phyloP scores from a whole-genome alignment of 352 stramenopile species.

The Vaucheria bursata region DNA sequence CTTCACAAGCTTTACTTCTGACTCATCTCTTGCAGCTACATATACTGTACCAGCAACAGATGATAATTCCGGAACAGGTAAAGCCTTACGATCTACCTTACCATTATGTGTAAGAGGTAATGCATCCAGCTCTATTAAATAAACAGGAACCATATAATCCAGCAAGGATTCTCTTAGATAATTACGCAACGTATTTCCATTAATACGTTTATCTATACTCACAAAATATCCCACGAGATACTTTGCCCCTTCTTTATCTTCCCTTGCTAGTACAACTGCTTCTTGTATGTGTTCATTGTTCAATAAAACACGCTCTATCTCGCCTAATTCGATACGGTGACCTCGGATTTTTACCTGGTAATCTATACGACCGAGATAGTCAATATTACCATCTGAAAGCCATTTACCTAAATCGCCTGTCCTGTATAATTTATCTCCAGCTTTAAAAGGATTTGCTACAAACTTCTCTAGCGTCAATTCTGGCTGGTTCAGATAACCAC shows the following conservation, averaged over 20 bases:
- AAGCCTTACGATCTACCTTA: background rate
- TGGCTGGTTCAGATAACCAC: background rate
- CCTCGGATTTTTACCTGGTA: background rate
- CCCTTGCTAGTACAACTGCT: background rate
- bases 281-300: background rate
- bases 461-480: background rate
- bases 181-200: background rate
- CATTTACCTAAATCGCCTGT: background rate
- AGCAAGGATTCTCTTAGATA: background rate
- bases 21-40: background rate
- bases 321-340: background rate
- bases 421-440: background rate
- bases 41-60: background rate
- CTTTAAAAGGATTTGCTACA: background rate
- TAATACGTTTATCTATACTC: background rate
- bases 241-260: background rate
- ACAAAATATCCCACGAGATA: background rate
- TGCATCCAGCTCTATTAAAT: background rate
- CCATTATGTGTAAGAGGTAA: background rate
- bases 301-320: background rate
- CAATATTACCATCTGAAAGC: background rate
- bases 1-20: background rate
- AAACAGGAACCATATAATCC: background rate
- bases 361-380: background rate
- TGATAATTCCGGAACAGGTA: background rate